A percentile compares a stretch with the other conserved stretches of the same genome.
Conservation (phyloP, 331 rosid species). For the Saraca asoca region DNA sequence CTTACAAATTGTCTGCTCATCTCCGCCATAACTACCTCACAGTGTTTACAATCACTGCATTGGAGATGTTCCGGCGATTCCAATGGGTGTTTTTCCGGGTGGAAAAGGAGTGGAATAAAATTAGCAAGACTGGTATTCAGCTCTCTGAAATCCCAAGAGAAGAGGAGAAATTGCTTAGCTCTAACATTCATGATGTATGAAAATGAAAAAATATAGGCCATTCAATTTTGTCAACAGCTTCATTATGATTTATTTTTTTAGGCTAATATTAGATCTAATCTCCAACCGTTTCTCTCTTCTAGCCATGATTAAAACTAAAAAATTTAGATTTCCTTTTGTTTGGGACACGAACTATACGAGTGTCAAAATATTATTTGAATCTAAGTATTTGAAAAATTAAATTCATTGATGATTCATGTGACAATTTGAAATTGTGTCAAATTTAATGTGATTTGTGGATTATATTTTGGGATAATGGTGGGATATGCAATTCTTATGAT, state of each 20-base stretch:
- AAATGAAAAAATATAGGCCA: background rate
- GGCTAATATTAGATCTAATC: background rate
- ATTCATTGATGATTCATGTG: too few species aligned
- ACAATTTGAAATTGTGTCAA: too few species aligned
- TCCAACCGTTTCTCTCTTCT: too few species aligned
- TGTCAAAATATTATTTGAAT: too few species aligned
- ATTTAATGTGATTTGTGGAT: too few species aligned
- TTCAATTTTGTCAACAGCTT: background rate
- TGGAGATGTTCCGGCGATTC: conserved; percentile 91
- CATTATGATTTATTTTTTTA: background rate
- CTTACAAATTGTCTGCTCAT: conserved; percentile 93
- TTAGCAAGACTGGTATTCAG: conserved; percentile 62
- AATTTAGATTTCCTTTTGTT: too few species aligned
- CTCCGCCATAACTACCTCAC: conserved; percentile 95
- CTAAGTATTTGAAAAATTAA: too few species aligned
- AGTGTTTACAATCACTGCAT: conserved; percentile 65
- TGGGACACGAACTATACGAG: too few species aligned
- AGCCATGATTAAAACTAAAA: too few species aligned
- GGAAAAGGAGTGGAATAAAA: conserved; percentile 90
- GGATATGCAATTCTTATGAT: too few species aligned
- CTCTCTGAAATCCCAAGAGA: conserved; percentile 66
- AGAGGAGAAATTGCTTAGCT: conserved; percentile 66
- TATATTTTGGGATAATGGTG: too few species aligned
- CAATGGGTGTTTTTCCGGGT: conserved; percentile 96
- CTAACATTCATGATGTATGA: conserved; percentile 48